phyloP scores from a whole-genome alignment of 2,329 filamentous ascomycete species.

The Calonectria hawksworthii region DNA sequence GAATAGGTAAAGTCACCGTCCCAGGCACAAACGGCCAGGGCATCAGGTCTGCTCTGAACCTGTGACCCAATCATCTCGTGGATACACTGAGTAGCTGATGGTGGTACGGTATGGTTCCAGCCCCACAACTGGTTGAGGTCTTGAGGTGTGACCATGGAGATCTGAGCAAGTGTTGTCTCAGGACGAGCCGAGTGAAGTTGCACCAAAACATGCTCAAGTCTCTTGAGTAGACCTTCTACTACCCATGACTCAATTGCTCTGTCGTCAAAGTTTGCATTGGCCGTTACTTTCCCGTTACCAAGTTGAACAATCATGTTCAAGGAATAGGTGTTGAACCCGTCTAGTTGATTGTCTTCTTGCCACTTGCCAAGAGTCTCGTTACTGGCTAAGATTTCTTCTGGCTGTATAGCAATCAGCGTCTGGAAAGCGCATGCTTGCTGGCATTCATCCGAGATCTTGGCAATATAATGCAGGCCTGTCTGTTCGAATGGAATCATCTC shows the following conservation, averaged over 20 bases:
- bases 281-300: neutral
- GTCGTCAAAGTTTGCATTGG: conserved; percentile 8
- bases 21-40: conserved; percentile 33
- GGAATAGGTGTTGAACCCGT: conserved; percentile 1
- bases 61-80: conserved; percentile 31
- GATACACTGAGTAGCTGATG: conserved; percentile 19
- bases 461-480: too few species aligned
- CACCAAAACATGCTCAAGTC: conserved; percentile 17
- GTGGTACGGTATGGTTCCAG: neutral
- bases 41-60: neutral
- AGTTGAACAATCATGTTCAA: conserved; percentile 10
- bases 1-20: conserved; percentile 54
- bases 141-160: neutral
- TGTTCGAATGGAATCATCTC: too few species aligned
- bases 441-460: neutral
- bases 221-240: neutral
- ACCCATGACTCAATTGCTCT: neutral
- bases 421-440: too few species aligned
- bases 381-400: too few species aligned
- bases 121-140: neutral
- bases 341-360: too few species aligned
- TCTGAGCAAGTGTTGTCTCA: neutral
- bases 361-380: too few species aligned
- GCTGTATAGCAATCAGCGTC: too few species aligned
- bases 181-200: neutral